Percentiles rank a stretch among this genome's conserved stretches.
These are phyloP conservation scores for Suillus decipiens DNA, from an alignment of 768 basidiomycete genomes.

Conservation along the genomic window DNA sequence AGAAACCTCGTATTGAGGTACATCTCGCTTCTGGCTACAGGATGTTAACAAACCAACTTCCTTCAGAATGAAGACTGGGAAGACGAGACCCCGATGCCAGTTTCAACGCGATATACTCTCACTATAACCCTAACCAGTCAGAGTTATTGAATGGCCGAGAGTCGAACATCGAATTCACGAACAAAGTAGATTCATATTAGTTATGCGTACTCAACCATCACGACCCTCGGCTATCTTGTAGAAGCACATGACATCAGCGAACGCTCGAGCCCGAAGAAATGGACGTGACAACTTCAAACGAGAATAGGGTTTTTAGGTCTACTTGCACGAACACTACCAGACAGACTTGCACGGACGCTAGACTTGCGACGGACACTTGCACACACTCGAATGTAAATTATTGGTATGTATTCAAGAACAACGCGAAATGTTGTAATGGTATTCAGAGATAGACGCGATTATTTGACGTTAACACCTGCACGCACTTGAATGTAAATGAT, in stretches of 20 bases:
- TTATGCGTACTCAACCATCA: neutral
- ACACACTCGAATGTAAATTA: neutral
- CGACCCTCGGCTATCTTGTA: neutral
- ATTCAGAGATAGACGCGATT: neutral
- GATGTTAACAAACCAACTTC: neutral
- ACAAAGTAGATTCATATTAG: neutral
- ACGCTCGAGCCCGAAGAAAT: neutral
- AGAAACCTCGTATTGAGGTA: neutral
- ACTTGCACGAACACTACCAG: neutral
- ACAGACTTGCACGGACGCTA: neutral
- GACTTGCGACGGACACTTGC: neutral
- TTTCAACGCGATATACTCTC: neutral
- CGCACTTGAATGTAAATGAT: neutral
- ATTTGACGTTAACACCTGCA: neutral
- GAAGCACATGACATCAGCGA: neutral
- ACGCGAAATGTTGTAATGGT: neutral
- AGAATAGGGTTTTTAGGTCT: neutral
- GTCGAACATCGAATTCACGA: neutral
- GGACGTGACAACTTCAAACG: neutral
- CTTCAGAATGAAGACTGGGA: neutral
- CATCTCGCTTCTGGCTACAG: neutral
- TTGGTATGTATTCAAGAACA: neutral
- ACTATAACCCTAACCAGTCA: neutral
- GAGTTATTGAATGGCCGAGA: neutral
- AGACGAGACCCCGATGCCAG: neutral